A percentile compares a stretch with the other conserved stretches of the same genome.
phyloP scores from a whole-genome alignment of 108 stramenopile species.

The Cyclotella baltica region DNA sequence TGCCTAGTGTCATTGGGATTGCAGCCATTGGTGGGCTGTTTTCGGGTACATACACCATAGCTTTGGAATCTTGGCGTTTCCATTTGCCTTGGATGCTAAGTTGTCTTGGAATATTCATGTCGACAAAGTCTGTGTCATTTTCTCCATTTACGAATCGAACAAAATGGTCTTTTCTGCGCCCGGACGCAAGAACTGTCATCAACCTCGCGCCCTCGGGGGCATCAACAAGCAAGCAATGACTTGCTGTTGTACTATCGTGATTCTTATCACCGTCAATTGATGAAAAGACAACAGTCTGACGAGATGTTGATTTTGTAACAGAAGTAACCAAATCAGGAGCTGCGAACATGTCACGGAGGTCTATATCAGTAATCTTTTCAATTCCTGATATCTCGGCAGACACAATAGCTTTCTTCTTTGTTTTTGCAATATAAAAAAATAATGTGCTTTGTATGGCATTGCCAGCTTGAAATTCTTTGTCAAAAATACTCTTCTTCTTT shows the following conservation, averaged over 20 bases:
- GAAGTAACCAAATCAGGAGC: slow-evolving; percentile 23
- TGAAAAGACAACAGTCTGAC: slow-evolving; percentile 27
- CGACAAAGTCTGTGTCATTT: slow-evolving; percentile 23
- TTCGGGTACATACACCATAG: slow-evolving; percentile 43
- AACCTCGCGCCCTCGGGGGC: slow-evolving; percentile 82
- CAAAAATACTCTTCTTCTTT: slow-evolving; percentile 23
- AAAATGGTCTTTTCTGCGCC: slow-evolving; percentile 53
- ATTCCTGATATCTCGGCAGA: slow-evolving; percentile 28
- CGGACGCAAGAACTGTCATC: slow-evolving; percentile 72
- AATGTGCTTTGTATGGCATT: slow-evolving; percentile 12
- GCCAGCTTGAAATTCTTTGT: slow-evolving; percentile 7
- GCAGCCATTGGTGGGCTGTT: slow-evolving; percentile 50
- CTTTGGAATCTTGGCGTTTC: slow-evolving; percentile 31
- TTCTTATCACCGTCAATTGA: background rate
- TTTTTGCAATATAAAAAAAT: slow-evolving; percentile 25
- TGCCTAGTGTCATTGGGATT: slow-evolving; percentile 17
- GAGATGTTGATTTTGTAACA: slow-evolving; percentile 4
- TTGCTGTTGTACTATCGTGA: background rate
- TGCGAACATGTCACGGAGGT: slow-evolving; percentile 61
- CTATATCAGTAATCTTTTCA: slow-evolving; percentile 47
- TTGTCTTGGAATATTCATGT: slow-evolving; percentile 34
- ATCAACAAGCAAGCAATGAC: slow-evolving; percentile 61
- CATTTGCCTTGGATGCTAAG: slow-evolving; percentile 41
- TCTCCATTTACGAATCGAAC: slow-evolving; percentile 39
- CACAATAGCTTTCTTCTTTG: slow-evolving; percentile 32